Evolutionary conservation across 2,329 filamentous ascomycete species (phyloP).

Genomic region (Capronia epimyces): DNA sequence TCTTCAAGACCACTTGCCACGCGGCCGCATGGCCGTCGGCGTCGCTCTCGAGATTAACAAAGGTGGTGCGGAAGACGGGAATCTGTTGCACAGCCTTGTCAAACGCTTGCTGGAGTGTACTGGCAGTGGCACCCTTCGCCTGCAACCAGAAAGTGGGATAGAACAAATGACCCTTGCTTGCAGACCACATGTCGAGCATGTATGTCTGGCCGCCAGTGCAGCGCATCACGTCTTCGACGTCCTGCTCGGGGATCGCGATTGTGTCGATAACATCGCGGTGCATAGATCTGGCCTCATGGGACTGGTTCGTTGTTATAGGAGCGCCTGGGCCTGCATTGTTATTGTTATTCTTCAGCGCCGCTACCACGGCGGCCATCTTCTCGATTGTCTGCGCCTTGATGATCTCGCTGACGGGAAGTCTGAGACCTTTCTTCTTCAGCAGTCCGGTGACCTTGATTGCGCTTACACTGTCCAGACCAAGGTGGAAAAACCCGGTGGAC

Average conservation of each 20-base stretch:
- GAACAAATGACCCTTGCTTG: slow-evolving; percentile 61
- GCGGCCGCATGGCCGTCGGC: slow-evolving; percentile 24
- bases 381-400: slow-evolving; percentile 60
- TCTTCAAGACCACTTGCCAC: slow-evolving; percentile 20
- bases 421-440: slow-evolving; percentile 58
- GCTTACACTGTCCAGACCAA: slow-evolving; percentile 87
- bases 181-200: slow-evolving; percentile 72
- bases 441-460: slow-evolving; percentile 76
- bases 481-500: slow-evolving; percentile 66
- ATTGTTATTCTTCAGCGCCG: not conserved
- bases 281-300: not conserved
- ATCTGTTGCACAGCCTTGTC: slow-evolving; percentile 48
- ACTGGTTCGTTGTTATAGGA: not conserved
- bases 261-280: not conserved
- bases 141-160: slow-evolving; percentile 66
- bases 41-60: slow-evolving; percentile 42
- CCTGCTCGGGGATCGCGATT: slow-evolving; percentile 38
- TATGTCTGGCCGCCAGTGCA: slow-evolving; percentile 73
- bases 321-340: not conserved
- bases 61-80: slow-evolving; percentile 64
- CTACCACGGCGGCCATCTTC: slow-evolving; percentile 51
- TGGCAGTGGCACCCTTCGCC: slow-evolving; percentile 40
- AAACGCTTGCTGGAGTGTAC: slow-evolving; percentile 58
- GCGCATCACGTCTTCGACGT: slow-evolving; percentile 58
- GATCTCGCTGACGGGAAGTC: slow-evolving; percentile 65